A percentile compares a stretch with the other conserved stretches of the same genome.
These are phyloP conservation scores for Cadophora malorum DNA, from an alignment of 2,329 filamentous ascomycete genomes.

Conservation along the genomic window DNA sequence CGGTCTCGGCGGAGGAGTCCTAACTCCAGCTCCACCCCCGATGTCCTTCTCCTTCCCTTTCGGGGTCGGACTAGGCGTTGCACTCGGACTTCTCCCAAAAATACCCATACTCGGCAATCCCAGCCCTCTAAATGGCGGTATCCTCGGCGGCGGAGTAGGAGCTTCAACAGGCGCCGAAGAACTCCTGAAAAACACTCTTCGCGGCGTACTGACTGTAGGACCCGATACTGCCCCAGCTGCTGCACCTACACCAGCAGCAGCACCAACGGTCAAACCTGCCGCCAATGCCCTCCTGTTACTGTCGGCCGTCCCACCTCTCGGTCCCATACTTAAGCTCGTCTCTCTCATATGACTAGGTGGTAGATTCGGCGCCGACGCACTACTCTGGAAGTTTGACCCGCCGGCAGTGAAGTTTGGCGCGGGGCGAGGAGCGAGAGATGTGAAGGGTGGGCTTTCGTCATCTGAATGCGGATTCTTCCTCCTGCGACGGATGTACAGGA, in stretches of 20 bases:
- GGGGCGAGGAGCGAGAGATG: slow-evolving; percentile 22
- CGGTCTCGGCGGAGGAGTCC: not conserved
- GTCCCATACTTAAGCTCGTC: slow-evolving; percentile 24
- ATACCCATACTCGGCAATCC: not conserved
- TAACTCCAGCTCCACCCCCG: not conserved
- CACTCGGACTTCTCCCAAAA: slow-evolving; percentile 4
- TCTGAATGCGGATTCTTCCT: slow-evolving; percentile 4
- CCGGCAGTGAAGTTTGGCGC: slow-evolving; percentile 14
- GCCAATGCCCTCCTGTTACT: not conserved
- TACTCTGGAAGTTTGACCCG: not conserved
- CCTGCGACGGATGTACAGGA: slow-evolving; percentile 20
- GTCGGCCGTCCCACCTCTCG: slow-evolving; percentile 22
- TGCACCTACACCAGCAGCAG: not conserved
- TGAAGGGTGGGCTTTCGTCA: slow-evolving; percentile 25
- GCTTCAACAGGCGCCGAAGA: slow-evolving; percentile 14
- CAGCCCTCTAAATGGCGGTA: not conserved
- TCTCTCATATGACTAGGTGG: slow-evolving; percentile 20
- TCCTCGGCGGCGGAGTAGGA: slow-evolving; percentile 14
- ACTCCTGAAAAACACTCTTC: slow-evolving; percentile 1
- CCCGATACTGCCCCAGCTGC: not conserved
- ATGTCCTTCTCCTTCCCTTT: slow-evolving; percentile 6
- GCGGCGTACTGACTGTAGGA: not conserved
- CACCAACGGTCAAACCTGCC: not conserved
- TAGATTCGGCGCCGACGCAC: not conserved
- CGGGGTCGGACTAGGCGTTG: not conserved